Conservation (phyloP, 2,329 filamentous ascomycete species). For the Curvularia sp. region DNA sequence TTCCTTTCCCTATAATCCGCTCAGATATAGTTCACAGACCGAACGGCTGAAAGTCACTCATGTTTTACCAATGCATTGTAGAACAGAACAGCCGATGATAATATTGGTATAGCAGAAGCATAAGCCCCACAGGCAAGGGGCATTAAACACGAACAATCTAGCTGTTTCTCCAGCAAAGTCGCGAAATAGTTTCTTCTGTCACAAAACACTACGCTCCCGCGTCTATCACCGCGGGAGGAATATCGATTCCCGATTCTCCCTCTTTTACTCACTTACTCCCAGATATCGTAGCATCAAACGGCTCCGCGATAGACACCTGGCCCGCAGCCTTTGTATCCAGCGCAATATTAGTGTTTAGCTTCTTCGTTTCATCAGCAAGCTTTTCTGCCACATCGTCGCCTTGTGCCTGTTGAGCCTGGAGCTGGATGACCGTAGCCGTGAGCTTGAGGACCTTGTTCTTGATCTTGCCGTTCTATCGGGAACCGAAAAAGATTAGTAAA, state of each 20-base stretch:
- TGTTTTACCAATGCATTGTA: neutral
- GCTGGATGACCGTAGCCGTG: conserved; percentile 59
- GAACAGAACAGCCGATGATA: neutral
- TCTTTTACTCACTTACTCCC: conserved; percentile 16
- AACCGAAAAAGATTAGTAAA: neutral
- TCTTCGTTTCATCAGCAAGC: conserved; percentile 58
- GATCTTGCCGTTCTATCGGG: conserved; percentile 60
- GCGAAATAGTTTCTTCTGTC: no score
- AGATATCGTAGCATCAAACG: conserved; percentile 40
- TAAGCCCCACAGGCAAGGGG: no score
- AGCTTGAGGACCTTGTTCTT: conserved; percentile 69
- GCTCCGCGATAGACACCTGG: conserved; percentile 49
- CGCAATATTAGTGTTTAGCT: conserved; percentile 63
- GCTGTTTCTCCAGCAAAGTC: no score
- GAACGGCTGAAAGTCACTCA: neutral
- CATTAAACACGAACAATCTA: neutral
- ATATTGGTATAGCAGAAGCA: neutral
- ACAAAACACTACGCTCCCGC: no score
- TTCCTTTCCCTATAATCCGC: neutral
- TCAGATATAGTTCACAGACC: neutral
- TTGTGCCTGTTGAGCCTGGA: conserved; percentile 62
- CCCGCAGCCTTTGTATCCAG: conserved; percentile 59
- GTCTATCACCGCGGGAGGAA: no score
- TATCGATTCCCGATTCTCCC: neutral
- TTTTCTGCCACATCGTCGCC: conserved; percentile 57